phyloP scores from a whole-genome alignment of 306 rosid species.

The Castanea mollissima region DNA sequence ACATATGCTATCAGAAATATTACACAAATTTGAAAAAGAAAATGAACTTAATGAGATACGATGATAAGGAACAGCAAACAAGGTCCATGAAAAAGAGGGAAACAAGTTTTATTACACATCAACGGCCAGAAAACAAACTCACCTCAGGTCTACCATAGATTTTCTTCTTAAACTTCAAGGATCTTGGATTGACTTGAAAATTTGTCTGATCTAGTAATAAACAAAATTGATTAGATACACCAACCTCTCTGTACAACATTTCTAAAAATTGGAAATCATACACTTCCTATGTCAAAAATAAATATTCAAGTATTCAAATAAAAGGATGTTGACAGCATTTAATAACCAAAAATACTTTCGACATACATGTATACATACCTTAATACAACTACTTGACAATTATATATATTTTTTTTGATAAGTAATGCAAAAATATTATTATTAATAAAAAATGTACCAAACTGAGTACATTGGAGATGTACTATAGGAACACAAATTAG shows the following conservation, averaged over 20 bases:
- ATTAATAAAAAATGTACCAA: no score
- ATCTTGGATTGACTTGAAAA: conserved; percentile 55
- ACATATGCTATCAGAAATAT: conserved; percentile 20
- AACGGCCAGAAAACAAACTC: conserved; percentile 25
- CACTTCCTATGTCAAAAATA: conserved; percentile 12
- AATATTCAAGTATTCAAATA: not conserved
- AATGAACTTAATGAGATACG: not conserved
- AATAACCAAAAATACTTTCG: not conserved
- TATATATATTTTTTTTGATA: no score
- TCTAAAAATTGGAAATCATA: conserved; percentile 14
- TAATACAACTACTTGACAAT: not conserved
- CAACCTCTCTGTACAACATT: conserved; percentile 7
- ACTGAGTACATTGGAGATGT: no score
- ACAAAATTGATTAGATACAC: conserved; percentile 35
- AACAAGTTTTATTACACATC: conserved; percentile 2
- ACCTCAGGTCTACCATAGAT: conserved; percentile 87
- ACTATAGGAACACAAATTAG: no score
- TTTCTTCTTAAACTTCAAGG: conserved; percentile 71
- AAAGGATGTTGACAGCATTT: not conserved
- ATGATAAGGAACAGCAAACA: conserved; percentile 12
- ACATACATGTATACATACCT: not conserved
- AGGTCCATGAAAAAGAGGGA: conserved; percentile 1
- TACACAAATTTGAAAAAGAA: conserved; percentile 10
- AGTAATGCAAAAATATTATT: no score
- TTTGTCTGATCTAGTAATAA: conserved; percentile 67